A percentile compares a stretch with the other conserved stretches of the same genome.
Conservation (phyloP, 2,329 filamentous ascomycete genomes). For the Sclerotinia minor region DNA sequence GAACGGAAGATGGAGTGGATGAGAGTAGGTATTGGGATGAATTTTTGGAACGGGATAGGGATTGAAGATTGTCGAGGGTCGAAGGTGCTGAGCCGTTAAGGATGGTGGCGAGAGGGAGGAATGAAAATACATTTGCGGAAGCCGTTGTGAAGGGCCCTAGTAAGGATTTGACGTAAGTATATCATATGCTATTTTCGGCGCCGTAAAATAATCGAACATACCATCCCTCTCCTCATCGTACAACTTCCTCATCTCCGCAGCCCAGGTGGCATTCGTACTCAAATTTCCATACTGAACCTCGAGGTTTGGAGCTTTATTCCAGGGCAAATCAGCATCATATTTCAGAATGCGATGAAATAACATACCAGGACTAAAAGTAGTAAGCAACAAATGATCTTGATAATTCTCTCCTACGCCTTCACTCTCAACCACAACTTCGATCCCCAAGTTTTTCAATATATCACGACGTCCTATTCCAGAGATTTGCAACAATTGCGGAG, state of each 20-base stretch:
- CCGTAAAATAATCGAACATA: neutral
- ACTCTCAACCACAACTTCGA: constrained; percentile 46
- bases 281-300: constrained; percentile 17
- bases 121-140: constrained; percentile 9
- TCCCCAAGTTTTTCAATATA: constrained; percentile 48
- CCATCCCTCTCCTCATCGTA: constrained; percentile 24
- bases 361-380: neutral
- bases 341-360: neutral
- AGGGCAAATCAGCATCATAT: neutral
- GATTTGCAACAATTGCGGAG: constrained; percentile 53
- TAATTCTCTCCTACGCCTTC: constrained; percentile 55
- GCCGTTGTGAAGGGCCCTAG: constrained; percentile 23
- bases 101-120: constrained; percentile 14
- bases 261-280: constrained; percentile 22
- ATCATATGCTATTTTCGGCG: rapidly evolving
- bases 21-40: constrained; percentile 21
- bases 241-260: constrained; percentile 14
- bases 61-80: neutral
- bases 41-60: neutral
- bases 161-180: neutral
- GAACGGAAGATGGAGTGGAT: neutral
- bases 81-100: neutral
- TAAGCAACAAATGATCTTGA: constrained; percentile 44
- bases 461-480: constrained; percentile 51
- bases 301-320: constrained; percentile 1